A percentile compares a stretch with the other conserved stretches of the same genome.
Evolutionary conservation across 305 asterid species (phyloP).

Genomic region (Euphrasia arctica): DNA sequence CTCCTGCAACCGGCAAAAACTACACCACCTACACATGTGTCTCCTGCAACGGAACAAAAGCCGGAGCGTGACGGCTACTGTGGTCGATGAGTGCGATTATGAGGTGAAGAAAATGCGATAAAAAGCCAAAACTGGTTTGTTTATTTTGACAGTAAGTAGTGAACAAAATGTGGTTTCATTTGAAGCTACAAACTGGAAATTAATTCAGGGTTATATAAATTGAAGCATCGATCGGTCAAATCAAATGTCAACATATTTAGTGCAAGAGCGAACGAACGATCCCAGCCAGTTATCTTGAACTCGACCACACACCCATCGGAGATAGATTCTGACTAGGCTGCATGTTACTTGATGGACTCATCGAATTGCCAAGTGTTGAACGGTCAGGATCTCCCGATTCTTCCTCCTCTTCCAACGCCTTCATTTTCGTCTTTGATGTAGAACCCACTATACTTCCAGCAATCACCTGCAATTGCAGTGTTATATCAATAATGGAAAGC

Average conservation of each 20-base stretch:
- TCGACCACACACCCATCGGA: conserved; percentile 5
- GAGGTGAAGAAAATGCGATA: too few relatives aligned
- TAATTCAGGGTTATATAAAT: not conserved
- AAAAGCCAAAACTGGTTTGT: too few relatives aligned
- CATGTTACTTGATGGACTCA: conserved; percentile 36
- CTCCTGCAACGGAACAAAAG: too few relatives aligned
- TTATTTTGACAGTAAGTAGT: too few relatives aligned
- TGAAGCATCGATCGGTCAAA: not conserved
- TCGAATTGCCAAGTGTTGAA: conserved; percentile 32
- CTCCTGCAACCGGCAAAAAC: too few relatives aligned
- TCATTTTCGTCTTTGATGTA: conserved; percentile 47
- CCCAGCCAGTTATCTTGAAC: not conserved
- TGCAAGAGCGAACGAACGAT: not conserved
- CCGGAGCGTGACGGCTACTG: too few relatives aligned
- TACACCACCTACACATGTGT: too few relatives aligned
- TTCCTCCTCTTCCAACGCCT: conserved; percentile 38
- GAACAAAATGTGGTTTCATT: not conserved
- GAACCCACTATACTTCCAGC: conserved; percentile 57
- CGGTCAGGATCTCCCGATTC: conserved; percentile 38
- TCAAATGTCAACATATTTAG: not conserved
- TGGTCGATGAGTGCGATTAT: too few relatives aligned
- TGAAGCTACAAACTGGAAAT: not conserved
- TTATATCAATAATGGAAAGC: too few relatives aligned
- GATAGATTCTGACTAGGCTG: conserved; percentile 23
- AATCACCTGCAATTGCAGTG: conserved; percentile 43